Evolutionary conservation across 768 basidiomycete species (phyloP).

Genomic region (Crucibulum laeve): DNA sequence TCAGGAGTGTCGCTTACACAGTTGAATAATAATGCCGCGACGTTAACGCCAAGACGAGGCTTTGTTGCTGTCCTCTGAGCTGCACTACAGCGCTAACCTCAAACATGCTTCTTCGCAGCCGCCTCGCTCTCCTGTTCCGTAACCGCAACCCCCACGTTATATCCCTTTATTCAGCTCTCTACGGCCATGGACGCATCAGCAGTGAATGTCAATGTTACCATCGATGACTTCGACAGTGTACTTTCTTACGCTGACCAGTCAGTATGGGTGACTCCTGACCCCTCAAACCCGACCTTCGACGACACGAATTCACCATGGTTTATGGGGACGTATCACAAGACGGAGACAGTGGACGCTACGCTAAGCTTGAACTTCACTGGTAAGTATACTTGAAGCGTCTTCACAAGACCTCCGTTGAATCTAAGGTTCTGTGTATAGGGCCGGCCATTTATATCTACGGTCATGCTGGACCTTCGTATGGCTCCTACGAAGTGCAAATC

Average conservation of each 20-base stretch:
- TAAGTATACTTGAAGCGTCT: too few relatives aligned
- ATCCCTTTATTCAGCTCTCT: slow-evolving; percentile 2
- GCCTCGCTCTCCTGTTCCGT: too few relatives aligned
- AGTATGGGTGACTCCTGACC: slow-evolving; percentile 41
- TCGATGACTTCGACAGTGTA: slow-evolving; percentile 45
- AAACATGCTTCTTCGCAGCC: too few relatives aligned
- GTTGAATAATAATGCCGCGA: too few relatives aligned
- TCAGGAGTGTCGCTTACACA: too few relatives aligned
- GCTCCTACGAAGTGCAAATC: slow-evolving; percentile 36
- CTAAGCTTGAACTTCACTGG: slow-evolving; percentile 41
- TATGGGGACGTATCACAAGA: slow-evolving; percentile 41
- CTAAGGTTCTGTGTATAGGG: slow-evolving; percentile 16
- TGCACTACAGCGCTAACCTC: too few relatives aligned
- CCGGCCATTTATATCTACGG: slow-evolving; percentile 42
- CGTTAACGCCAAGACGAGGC: too few relatives aligned
- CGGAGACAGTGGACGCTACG: slow-evolving; percentile 28
- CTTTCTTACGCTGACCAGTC: slow-evolving; percentile 34
- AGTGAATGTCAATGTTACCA: slow-evolving; percentile 38
- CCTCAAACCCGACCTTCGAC: slow-evolving; percentile 33
- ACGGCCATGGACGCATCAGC: slow-evolving; percentile 34
- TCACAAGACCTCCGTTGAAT: not conserved
- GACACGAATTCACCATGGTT: slow-evolving; percentile 30
- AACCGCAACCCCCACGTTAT: too few relatives aligned
- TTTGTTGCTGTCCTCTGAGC: too few relatives aligned
- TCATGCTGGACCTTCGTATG: slow-evolving; percentile 34